These are phyloP conservation scores for Vitis cinerea DNA, from an alignment of 164 flowering plant genomes.

Conservation along the genomic window DNA sequence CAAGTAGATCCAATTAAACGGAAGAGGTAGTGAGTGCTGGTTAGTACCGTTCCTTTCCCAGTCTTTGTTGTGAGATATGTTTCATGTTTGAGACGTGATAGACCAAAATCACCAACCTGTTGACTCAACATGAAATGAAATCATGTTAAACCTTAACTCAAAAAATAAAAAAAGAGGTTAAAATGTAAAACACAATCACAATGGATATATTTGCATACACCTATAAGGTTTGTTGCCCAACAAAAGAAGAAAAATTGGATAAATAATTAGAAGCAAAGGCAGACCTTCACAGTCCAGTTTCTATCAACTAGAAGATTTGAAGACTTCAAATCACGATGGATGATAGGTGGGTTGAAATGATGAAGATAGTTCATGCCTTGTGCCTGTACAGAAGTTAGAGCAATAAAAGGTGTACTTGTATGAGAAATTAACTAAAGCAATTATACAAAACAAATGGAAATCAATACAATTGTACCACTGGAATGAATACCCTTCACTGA, in stretches of 20 bases:
- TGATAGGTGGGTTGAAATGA: constrained; percentile 84
- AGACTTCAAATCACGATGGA: constrained; percentile 95
- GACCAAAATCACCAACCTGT: constrained; percentile 98
- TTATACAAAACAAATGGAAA: background rate
- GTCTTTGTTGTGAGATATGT: constrained; percentile 77
- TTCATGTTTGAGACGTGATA: constrained; percentile 86
- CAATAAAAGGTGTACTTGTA: background rate
- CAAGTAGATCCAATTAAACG: background rate
- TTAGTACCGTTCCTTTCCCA: constrained; percentile 93
- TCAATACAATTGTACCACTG: background rate
- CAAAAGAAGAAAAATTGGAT: background rate
- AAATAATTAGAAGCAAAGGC: background rate
- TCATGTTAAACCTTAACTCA: background rate
- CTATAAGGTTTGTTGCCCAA: too few species aligned
- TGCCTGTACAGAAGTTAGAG: constrained; percentile 47
- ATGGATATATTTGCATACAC: background rate
- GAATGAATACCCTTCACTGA: too few species aligned
- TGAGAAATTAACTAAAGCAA: background rate
- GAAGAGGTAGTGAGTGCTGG: background rate
- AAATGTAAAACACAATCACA: background rate
- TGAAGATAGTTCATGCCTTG: constrained; percentile 98
- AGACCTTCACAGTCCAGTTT: constrained; percentile 97
- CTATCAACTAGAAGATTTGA: constrained; percentile 93
- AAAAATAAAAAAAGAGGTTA: background rate
- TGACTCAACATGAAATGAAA: constrained; percentile 8